phyloP scores from a whole-genome alignment of 495 filamentous ascomycete genomes.

The Arthonia radiata region DNA sequence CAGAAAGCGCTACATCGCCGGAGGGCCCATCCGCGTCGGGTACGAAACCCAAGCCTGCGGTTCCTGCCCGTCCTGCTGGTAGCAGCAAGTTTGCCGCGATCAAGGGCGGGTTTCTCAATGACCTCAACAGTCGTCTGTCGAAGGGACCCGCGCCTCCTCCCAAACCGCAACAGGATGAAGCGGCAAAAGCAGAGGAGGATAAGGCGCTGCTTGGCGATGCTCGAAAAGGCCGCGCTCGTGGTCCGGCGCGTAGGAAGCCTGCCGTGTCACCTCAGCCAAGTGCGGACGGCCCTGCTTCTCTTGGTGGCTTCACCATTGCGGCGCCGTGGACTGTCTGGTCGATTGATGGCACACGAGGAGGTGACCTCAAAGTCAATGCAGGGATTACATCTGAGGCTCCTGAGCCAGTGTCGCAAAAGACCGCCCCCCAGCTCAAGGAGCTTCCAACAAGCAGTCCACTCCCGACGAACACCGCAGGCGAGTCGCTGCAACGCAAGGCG shows the following conservation, averaged over 20 bases:
- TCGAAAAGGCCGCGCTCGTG: constrained; percentile 69
- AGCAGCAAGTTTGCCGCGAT: constrained; percentile 76
- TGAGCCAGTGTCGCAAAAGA: too few species aligned
- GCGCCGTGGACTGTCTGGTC: too few species aligned
- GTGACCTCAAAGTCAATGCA: too few species aligned
- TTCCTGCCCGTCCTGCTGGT: constrained; percentile 48
- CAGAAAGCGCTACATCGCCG: constrained; percentile 3
- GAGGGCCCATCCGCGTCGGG: constrained; percentile 4
- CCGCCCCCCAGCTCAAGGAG: too few species aligned
- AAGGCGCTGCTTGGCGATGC: constrained; percentile 64
- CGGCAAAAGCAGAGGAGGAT: constrained; percentile 30
- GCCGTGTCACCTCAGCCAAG: constrained; percentile 18
- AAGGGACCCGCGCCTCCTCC: constrained; percentile 51
- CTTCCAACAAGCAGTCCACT: too few species aligned
- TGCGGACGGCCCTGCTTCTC: too few species aligned
- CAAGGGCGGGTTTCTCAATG: constrained; percentile 71
- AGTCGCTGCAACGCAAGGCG: too few species aligned
- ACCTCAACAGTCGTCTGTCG: constrained; percentile 66
- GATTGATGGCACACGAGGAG: too few species aligned
- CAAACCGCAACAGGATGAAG: constrained; percentile 33
- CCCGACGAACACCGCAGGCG: too few species aligned
- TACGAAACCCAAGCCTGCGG: constrained; percentile 18
- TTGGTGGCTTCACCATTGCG: too few species aligned
- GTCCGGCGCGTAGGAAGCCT: constrained; percentile 61
- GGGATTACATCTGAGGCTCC: too few species aligned